Base-by-base conservation (phyloP, 176 grass and related monocot genomes). In the Eragrostis nindensis region DNA sequence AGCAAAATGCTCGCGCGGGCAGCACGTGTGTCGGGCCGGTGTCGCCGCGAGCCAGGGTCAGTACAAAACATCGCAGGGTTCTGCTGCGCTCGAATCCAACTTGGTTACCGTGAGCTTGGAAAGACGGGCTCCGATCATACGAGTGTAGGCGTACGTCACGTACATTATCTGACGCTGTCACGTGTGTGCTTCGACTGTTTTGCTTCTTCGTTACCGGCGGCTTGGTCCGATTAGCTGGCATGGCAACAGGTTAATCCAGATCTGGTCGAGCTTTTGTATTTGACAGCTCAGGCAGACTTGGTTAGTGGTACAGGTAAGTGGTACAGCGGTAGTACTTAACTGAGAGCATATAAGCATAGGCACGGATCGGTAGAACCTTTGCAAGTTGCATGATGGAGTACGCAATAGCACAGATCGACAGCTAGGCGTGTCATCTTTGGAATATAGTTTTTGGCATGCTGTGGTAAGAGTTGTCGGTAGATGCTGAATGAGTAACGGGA, bases 221-320 rank as follows among this genome's bases (percentile, higher is more conserved):
- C 32, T 36, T 9, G 68, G 30, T 12, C n/a, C 45, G 17, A 69
- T 26, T 80, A 89, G 87, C 81, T 89, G 81, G 87, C 76, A 62
- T 11, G 43, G 27, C 22, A 10, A 7, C 6, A 22, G 1, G 1
- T 15, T 62, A 63, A 32, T 6, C 57, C 74, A 77, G 74, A 75
- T 75, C 76, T 18, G 30, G 46, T 63, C 70, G 30, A 61, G 68
- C n/a, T 50, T 32, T 18, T 27, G 21, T n/a, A n/a, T n/a, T n/a
- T 17, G 59, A 79, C 80, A 79, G 67, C 80, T 76, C 76, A 43
- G 53, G 14, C 10, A 72, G 17, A 15, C 13, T 18, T 18, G 18
- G 48, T 17, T 75, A 60, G 3, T 2, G 39, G 60, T 40, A 1
- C 32, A 2, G 32, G 32, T 36, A 36, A 36, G 32, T 36, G 32